Conservation (phyloP, 495 filamentous ascomycete species). For the Aspergillus bridgeri region DNA sequence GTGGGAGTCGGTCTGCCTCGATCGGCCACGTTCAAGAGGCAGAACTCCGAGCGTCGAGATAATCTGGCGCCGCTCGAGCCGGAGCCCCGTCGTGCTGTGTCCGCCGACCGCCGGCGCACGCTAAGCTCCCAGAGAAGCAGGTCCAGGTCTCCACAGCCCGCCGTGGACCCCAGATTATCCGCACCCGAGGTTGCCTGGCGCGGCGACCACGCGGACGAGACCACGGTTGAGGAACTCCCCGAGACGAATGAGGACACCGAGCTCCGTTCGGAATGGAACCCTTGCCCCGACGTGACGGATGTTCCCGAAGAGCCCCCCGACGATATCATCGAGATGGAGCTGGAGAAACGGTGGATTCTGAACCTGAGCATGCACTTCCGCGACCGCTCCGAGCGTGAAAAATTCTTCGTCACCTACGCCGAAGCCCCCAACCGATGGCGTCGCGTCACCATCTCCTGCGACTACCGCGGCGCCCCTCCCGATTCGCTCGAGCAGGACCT, state of each 20-base stretch:
- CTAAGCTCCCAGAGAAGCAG: slow-evolving; percentile 36
- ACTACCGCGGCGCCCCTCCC: slow-evolving; percentile 77
- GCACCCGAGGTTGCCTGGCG: slow-evolving; percentile 48
- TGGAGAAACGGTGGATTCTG: slow-evolving; percentile 89
- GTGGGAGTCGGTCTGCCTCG: slow-evolving; percentile 79
- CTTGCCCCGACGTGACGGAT: slow-evolving; percentile 25
- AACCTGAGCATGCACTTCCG: slow-evolving; percentile 99
- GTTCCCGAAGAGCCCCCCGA: slow-evolving; percentile 35
- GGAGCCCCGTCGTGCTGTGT: slow-evolving; percentile 69
- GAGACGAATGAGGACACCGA: slow-evolving; percentile 29
- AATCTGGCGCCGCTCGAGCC: slow-evolving; percentile 62
- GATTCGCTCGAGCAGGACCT: slow-evolving; percentile 86
- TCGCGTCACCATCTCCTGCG: slow-evolving; percentile 87
- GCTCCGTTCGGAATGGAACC: slow-evolving; percentile 27
- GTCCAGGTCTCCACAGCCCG: slow-evolving; percentile 43
- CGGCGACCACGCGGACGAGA: slow-evolving; percentile 27
- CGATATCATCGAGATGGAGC: slow-evolving; percentile 68
- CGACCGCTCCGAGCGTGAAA: slow-evolving; percentile 90
- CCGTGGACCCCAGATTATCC: slow-evolving; percentile 42
- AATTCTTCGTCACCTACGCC: slow-evolving; percentile 97
- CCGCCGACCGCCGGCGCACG: slow-evolving; percentile 63
- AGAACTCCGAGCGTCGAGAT: slow-evolving; percentile 74
- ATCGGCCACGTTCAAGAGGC: slow-evolving; percentile 71
- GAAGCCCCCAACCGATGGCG: slow-evolving; percentile 76
- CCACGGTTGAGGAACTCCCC: slow-evolving; percentile 31